phyloP scores from a whole-genome alignment of 371 early-diverging fungal species.

The Apophysomyces sp. region DNA sequence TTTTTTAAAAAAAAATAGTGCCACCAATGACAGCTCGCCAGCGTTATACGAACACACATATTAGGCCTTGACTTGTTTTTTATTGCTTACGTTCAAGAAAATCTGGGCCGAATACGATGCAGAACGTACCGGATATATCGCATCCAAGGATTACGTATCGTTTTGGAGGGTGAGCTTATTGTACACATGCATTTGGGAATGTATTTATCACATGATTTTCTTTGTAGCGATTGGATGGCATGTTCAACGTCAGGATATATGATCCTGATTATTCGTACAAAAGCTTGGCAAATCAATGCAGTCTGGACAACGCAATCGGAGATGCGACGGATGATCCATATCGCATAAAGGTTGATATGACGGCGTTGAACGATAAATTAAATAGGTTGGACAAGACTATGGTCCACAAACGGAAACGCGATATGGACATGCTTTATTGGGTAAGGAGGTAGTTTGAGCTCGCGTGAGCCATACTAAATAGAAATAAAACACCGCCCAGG shows the following conservation, averaged over 20 bases:
- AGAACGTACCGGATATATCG: conserved; percentile 54
- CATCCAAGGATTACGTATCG: conserved; percentile 42
- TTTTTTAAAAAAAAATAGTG: too few species aligned
- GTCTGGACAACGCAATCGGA: conserved; percentile 1
- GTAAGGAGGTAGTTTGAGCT: conserved; percentile 19
- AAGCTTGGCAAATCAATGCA: conserved; percentile 23
- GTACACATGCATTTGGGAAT: not conserved
- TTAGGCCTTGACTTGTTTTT: conserved; percentile 22
- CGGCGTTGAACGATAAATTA: conserved; percentile 22
- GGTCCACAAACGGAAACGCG: conserved; percentile 32
- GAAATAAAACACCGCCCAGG: conserved; percentile 17
- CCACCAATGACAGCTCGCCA: not conserved
- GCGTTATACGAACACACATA: not conserved
- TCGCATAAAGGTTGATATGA: conserved; percentile 25
- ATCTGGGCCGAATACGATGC: conserved; percentile 61
- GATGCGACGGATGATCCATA: conserved; percentile 17
- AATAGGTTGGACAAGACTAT: conserved; percentile 29
- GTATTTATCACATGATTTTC: not conserved
- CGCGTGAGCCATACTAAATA: not conserved
- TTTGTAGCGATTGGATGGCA: conserved; percentile 37
- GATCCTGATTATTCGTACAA: conserved; percentile 37
- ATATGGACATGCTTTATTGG: conserved; percentile 47
- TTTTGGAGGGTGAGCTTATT: conserved; percentile 43
- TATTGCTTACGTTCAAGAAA: conserved; percentile 46
- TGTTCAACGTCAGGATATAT: conserved; percentile 39